A percentile compares a stretch with the other conserved stretches of the same genome.
Conservation (phyloP, 306 rosid species). For the Acmispon strigosus region DNA sequence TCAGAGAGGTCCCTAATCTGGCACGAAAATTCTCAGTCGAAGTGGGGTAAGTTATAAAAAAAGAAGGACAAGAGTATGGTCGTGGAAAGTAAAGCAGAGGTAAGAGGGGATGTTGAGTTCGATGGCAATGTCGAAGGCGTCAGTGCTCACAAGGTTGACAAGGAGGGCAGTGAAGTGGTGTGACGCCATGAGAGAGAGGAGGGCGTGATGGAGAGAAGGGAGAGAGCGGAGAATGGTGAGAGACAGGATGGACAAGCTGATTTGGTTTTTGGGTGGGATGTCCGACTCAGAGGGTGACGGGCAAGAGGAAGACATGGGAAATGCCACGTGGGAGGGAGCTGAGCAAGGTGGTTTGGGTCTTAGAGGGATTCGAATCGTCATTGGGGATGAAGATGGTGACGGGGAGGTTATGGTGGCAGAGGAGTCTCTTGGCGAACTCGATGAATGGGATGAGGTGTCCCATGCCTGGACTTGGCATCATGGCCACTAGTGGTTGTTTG, state of each 20-base stretch:
- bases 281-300: background rate
- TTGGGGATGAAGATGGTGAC: conserved; percentile 51
- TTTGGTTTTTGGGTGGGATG: background rate
- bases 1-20: conserved; percentile 42
- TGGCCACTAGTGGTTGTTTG: conserved; percentile 18
- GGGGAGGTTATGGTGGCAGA: conserved; percentile 26
- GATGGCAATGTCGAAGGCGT: conserved; percentile 42
- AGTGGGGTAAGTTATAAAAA: conserved; percentile 24
- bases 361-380: conserved; percentile 37
- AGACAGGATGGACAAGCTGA: conserved; percentile 12
- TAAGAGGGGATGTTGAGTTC: conserved; percentile 35
- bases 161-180: conserved; percentile 25
- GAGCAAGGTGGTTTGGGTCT: conserved; percentile 35
- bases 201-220: conserved; percentile 9
- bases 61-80: conserved; percentile 36
- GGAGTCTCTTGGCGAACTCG: conserved; percentile 55
- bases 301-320: conserved; percentile 19
- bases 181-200: background rate
- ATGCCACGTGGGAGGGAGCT: conserved; percentile 13
- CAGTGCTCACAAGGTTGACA: conserved; percentile 55
- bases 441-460: conserved; percentile 72
- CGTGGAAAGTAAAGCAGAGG: conserved; percentile 44
- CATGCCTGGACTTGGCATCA: conserved; percentile 72
- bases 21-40: conserved; percentile 32
- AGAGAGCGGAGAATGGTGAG: conserved; percentile 23